Evolutionary conservation across 2,329 filamentous ascomycete species (phyloP), one percentile per base, ranked within the genome.

Genomic region (Lachnellula suecica): DNA sequence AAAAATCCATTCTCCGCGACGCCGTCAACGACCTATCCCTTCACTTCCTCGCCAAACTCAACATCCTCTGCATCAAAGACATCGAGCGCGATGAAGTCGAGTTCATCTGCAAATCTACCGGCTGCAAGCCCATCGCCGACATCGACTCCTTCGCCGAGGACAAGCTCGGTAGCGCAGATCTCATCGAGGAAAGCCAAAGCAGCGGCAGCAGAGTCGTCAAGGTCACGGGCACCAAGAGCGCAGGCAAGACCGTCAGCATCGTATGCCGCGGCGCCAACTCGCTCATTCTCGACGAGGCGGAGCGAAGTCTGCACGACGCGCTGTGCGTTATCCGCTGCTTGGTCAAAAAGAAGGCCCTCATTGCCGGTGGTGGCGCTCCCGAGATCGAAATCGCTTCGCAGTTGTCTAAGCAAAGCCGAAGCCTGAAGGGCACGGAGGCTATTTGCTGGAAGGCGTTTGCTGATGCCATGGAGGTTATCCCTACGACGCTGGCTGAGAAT

Each of bases 401-500:
- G 66, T 82, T 99, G 29, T 84, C 88, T 52, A 87, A 89, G 72
- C 88, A 89, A 68, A 84, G 93, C 8, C 88, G 92, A 61, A 85
- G 87, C 64, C 79, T 97, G 55, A 86, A 87, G 1, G 95, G 95
- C 55, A 97, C 94, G 4, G 94, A 99, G 72, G 85, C 91, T 35
- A 97, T 97, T 68, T 99, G 94, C 83, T 99, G 91, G 90, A 97
- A 97, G 77, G 93, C 93, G 1, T 99, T 99, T 68, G 94, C 95
- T 2, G 93, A 99, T 59, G 94, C 94, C 7, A 88, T 99, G 77
- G 94, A 99, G 75, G 90, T 99, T 38, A 89, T 99, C 49, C 94
- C 95, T 13, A 97, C 93, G 29, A 99, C 94, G 1, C 79, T 99
- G 62, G 95, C 94, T 0, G 94, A 99, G 76, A 99, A 99, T 65